Percentiles rank a stretch among this genome's conserved stretches.
These are phyloP conservation scores for Phytophthora vignae DNA, from an alignment of 352 stramenopile genomes.

Conservation along the genomic window DNA sequence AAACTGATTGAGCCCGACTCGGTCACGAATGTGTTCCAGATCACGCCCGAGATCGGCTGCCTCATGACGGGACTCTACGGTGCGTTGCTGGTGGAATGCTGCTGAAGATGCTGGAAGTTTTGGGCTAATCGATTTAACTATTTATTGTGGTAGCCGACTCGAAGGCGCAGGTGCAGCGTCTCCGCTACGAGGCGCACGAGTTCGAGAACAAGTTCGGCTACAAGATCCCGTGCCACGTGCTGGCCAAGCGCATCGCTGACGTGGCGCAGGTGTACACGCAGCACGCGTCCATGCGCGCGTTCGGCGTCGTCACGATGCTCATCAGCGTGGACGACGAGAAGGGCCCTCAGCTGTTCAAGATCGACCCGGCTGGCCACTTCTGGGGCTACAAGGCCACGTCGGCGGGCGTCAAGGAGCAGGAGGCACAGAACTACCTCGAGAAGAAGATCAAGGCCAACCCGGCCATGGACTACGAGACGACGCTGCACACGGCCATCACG, in stretches of 20 bases:
- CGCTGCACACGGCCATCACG: conserved; percentile 97
- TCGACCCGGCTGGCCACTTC: conserved; percentile 99
- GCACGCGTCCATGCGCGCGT: conserved; percentile 94
- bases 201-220: conserved; percentile 99
- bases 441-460: conserved; percentile 96
- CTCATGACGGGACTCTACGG: conserved; percentile 95
- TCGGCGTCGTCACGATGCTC: conserved; percentile 96
- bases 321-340: conserved; percentile 98
- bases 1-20: conserved; percentile 95
- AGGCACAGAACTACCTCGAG: conserved; percentile 99
- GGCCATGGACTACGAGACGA: conserved; percentile 93
- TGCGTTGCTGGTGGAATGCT: conserved; percentile 25
- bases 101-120: not conserved
- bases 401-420: conserved; percentile 97
- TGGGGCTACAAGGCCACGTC: conserved; percentile 95
- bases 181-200: conserved; percentile 97
- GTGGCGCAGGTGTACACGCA: conserved; percentile 97
- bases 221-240: conserved; percentile 93
- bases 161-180: conserved; percentile 93
- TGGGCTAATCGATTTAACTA: not conserved
- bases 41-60: conserved; percentile 96
- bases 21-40: conserved; percentile 97
- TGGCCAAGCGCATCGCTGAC: conserved; percentile 98
- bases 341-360: conserved; percentile 97
- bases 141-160: conserved; percentile 76